Evolutionary conservation across 2,329 filamentous ascomycete species (phyloP).

Genomic region (Cordyceps militaris): DNA sequence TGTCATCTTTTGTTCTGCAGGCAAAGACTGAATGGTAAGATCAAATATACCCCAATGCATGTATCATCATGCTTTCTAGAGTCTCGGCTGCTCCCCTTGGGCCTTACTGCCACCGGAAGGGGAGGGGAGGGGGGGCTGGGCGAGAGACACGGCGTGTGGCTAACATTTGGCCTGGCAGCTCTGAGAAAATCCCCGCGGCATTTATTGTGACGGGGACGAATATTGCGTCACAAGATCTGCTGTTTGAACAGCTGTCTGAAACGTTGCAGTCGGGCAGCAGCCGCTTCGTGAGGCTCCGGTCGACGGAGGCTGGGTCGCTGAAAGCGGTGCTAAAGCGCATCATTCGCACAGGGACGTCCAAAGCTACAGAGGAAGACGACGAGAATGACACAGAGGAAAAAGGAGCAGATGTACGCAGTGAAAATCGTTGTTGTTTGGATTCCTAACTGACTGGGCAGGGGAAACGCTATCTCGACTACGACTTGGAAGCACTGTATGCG

Average conservation of each 20-base stretch:
- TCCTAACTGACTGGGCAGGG: conserved; percentile 34
- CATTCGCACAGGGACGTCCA: conserved; percentile 57
- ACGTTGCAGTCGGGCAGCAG: conserved; percentile 42
- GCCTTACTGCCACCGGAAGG: not conserved
- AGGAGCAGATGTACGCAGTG: conserved; percentile 39
- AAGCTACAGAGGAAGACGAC: conserved; percentile 43
- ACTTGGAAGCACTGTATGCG: conserved; percentile 62
- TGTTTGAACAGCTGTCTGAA: conserved; percentile 64
- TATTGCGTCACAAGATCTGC: conserved; percentile 64
- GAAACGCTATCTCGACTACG: conserved; percentile 66
- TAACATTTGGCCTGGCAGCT: conserved; percentile 21
- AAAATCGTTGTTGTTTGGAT: too few relatives aligned
- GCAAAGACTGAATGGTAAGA: conserved; percentile 27
- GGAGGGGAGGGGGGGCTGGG: not conserved
- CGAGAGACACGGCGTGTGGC: conserved; percentile 8
- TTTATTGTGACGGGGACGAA: conserved; percentile 74
- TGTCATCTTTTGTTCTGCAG: conserved; percentile 47
- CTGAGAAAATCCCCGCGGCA: conserved; percentile 55
- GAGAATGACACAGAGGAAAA: conserved; percentile 46
- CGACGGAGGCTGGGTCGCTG: conserved; percentile 64
- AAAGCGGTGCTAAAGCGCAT: conserved; percentile 67
- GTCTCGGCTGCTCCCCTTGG: not conserved
- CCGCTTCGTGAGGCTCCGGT: conserved; percentile 59
- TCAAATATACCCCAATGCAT: not conserved
- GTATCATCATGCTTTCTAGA: not conserved